Percentiles rank a stretch among this genome's conserved stretches.
Evolutionary conservation across 305 asterid genomes (phyloP).

Genomic region (Fraxinus sp.): DNA sequence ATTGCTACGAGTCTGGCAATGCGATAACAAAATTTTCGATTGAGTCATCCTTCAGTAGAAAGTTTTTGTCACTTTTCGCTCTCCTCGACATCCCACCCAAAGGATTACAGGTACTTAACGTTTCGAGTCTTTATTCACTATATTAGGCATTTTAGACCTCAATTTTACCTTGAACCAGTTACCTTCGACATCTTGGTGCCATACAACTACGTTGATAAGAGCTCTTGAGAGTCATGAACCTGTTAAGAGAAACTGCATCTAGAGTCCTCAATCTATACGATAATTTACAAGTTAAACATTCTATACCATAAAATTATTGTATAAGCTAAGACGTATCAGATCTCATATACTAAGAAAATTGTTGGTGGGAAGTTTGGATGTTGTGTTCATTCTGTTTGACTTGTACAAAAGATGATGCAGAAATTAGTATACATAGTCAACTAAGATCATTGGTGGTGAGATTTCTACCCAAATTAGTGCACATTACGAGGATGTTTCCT

Average conservation of each 20-base stretch:
- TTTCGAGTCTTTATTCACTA: background rate
- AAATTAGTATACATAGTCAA: background rate
- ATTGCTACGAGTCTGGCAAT: background rate
- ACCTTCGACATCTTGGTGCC: background rate
- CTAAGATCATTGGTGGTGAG: background rate
- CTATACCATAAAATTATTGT: background rate
- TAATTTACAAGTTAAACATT: background rate
- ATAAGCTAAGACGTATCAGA: background rate
- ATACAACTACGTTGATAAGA: background rate
- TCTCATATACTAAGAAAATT: background rate
- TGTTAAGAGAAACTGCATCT: background rate
- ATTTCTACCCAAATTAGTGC: constrained; percentile 7
- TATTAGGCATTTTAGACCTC: background rate
- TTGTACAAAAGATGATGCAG: background rate
- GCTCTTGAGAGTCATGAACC: background rate
- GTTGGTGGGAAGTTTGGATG: background rate
- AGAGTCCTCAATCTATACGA: background rate
- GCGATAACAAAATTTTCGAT: background rate
- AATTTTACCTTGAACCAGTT: background rate
- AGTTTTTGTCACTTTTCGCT: background rate
- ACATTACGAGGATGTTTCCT: constrained; percentile 1
- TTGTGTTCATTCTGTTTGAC: background rate
- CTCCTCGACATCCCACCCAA: background rate
- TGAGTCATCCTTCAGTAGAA: background rate
- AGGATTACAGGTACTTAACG: background rate